Evolutionary conservation across 1,284 basidiomycete species (phyloP).

Genomic region (Kalmanozyma brasiliensis): DNA sequence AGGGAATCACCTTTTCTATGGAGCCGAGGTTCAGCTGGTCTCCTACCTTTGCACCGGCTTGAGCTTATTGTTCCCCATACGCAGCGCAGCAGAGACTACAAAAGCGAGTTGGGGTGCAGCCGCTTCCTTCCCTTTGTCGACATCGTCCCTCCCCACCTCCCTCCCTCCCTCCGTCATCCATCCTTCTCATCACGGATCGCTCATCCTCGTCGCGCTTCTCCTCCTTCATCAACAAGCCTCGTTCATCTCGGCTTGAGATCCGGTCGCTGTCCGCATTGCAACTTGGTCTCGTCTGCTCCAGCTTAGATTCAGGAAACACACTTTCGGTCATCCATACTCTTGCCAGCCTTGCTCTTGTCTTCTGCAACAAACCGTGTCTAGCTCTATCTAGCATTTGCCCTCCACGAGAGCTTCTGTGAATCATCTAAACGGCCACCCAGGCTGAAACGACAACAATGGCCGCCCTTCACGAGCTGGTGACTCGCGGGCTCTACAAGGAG

Average conservation of each 20-base stretch:
- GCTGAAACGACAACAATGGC: constrained; percentile 17
- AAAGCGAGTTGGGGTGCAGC: constrained; percentile 7
- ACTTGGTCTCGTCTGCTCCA: too few relatives aligned
- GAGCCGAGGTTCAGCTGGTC: too few relatives aligned
- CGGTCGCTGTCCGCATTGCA: too few relatives aligned
- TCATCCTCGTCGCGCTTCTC: not conserved
- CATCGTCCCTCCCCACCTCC: not conserved
- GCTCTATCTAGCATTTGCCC: not conserved
- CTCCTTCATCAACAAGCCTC: not conserved
- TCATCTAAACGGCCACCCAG: not conserved
- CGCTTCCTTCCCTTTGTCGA: not conserved
- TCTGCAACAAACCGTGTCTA: too few relatives aligned
- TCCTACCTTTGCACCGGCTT: too few relatives aligned
- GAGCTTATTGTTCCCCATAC: too few relatives aligned
- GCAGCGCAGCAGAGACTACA: not conserved
- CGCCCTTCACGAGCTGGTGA: constrained; percentile 29
- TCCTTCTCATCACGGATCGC: not conserved
- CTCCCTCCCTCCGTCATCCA: not conserved
- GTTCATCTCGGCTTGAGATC: too few relatives aligned
- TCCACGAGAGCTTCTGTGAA: constrained; percentile 1
- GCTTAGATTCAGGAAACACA: too few relatives aligned
- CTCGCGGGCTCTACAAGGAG: constrained; percentile 46
- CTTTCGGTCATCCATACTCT: too few relatives aligned
- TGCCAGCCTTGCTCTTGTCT: too few relatives aligned
- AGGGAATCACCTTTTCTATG: too few relatives aligned